Percentiles rank a stretch among this genome's conserved stretches.
These are phyloP conservation scores for Globisporangium apiculatum DNA, from an alignment of 352 stramenopile species.

Conservation along the genomic window DNA sequence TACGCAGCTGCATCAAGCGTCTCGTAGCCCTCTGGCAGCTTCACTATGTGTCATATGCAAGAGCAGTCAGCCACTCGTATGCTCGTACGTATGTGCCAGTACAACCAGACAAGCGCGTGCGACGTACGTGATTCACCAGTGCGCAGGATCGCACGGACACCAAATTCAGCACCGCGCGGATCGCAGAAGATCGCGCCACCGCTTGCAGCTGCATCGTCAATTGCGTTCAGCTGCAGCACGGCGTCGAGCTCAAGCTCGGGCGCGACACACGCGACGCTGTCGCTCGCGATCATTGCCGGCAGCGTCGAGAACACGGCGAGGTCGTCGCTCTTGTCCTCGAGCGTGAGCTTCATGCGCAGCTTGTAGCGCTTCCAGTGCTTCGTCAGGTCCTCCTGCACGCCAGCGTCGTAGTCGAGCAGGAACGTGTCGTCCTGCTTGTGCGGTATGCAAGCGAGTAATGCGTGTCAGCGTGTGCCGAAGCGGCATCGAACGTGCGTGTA, in stretches of 20 bases:
- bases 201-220: constrained; percentile 13
- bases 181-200: constrained; percentile 43
- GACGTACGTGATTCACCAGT: constrained; percentile 18
- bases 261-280: constrained; percentile 12
- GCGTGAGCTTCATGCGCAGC: constrained; percentile 72
- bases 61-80: too few species aligned
- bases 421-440: constrained; percentile 44
- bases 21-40: constrained; percentile 33
- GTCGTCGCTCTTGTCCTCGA: constrained; percentile 60
- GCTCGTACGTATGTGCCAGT: neutral
- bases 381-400: constrained; percentile 40
- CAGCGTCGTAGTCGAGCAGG: constrained; percentile 63
- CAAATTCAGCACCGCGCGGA: constrained; percentile 58
- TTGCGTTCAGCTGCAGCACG: constrained; percentile 31
- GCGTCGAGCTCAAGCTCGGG: constrained; percentile 16
- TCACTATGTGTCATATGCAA: constrained; percentile 30
- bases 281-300: constrained; percentile 28
- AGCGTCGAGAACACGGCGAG: constrained; percentile 45
- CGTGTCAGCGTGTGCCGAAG: neutral
- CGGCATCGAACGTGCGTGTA: neutral
- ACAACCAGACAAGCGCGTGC: constrained; percentile 4
- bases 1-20: constrained; percentile 38
- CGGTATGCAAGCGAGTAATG: neutral
- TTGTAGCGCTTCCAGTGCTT: constrained; percentile 89
- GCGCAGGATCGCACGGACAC: constrained; percentile 51